Base-by-base conservation (phyloP, 106 monocot genomes). In the Allium sativum region DNA sequence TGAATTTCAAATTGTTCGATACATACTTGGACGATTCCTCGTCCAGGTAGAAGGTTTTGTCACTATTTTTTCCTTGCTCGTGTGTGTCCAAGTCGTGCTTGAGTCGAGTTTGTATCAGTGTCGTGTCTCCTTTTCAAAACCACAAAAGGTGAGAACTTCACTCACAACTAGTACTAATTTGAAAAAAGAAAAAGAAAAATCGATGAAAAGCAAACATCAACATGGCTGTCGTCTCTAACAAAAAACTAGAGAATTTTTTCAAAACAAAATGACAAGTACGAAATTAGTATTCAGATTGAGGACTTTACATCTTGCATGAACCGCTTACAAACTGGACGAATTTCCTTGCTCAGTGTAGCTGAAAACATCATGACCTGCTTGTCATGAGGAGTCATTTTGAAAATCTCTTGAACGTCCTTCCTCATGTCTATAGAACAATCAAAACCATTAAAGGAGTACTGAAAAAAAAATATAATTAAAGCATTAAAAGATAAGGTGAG, bases 281-380 rank as follows among this genome's bases (percentile, higher is more conserved):
- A 31, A 31, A 31, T 31, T 31, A 31, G 31, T 31, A 31, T 31
- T 0, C 5, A 31, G 1, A 31, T 31, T 2, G 17, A 75, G 56
- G 53, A 68, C 72, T 76, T 99, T 92, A 99, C 98, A 88, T 99
- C 98, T 99, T 99, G 98, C 98, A 99, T 99, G 45, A 99, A 99
- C 60, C 68, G 80, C 83, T 99, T 99, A 80, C 98, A 99, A 73
- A 99, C 92, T 43, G 98, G 98, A 3, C 92, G 92, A 22, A 99
- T 99, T 73, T 99, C 98, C 76, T 99, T 99, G 82, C 98, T 88
- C 48, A 99, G 85, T n/a, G 98, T 99, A 3, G 98, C 98, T 59
- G 98, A 99, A 77, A 99, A 99, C 98, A 99, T 99, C 98, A 99
- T 99, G 22, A 99, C 98, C 67, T 99, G 98, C 68, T 99, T 99